Evolutionary conservation across 495 filamentous ascomycete species (phyloP), one percentile per base, ranked within the genome.

Genomic region (Aspergillus sparsus): DNA sequence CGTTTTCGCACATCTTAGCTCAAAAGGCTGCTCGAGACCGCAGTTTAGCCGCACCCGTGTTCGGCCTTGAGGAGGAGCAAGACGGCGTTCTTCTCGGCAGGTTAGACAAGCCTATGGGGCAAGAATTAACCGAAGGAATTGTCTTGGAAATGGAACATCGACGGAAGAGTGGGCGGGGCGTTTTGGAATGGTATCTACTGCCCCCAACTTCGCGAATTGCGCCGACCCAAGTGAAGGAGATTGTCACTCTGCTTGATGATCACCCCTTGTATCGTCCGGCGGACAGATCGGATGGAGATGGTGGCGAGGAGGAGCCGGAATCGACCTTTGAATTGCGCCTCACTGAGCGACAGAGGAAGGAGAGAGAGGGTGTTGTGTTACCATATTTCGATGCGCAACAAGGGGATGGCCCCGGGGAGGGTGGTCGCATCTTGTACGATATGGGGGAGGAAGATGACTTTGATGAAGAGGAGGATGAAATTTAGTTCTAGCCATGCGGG

Each of bases 381-480:
- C 95, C 94, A 33, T 97, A 97, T 73, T 93, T 93, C 67, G 94
- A 98, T 80, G 93, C 94, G 13, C 94, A 98, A 82, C 85, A 83
- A 46, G 86, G 87, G 35, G 76, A 87, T 39, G 87, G 86, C 0
- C 89, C 89, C 11, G 91, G 93, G 11, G 89, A 91, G 34, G 88
- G 88, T 15, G 94, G 95, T 0, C 81, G 93, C 61, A 98, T 98
- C 54, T 67, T 98, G 66, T 98, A 98, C 76, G 93, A 97, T 53
- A 94, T 97, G 87, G 94, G 93, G 33, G 83, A 84, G 53, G 95
- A 97, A 77, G 94, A 98, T 77, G 95, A 98, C 74, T 98, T 96
- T 73, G 94, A 98, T 69, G 94, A 98, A 61, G 95, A 98, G 75
- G 95, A 98, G 69, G 94, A 98, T 80, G 95, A 98, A 74, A 92